Percentiles rank a stretch among this genome's conserved stretches.
These are phyloP conservation scores for Bipolaris oryzae DNA, from an alignment of 2,329 filamentous ascomycete species.

Conservation along the genomic window DNA sequence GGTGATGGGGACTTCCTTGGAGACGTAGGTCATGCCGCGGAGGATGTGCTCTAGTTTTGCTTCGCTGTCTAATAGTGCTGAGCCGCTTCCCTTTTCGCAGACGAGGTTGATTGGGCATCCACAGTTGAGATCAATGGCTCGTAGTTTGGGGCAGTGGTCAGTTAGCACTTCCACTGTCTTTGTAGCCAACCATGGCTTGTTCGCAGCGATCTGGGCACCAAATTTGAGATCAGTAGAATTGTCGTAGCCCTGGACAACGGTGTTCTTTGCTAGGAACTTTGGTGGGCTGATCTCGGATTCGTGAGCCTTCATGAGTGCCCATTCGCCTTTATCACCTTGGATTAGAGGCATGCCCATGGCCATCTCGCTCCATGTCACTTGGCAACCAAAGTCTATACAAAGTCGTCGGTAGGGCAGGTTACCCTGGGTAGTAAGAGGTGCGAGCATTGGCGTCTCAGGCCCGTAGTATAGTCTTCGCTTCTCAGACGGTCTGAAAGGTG, in stretches of 20 bases:
- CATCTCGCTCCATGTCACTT: constrained; percentile 98
- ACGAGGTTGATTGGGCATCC: constrained; percentile 97
- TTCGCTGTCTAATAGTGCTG: constrained; percentile 85
- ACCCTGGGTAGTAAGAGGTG: constrained; percentile 93
- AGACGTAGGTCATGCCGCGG: constrained; percentile 93
- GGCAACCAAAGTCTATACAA: constrained; percentile 85
- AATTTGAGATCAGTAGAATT: constrained; percentile 84
- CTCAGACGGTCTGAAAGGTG: constrained; percentile 87
- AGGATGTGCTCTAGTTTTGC: constrained; percentile 93
- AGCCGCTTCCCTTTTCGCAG: constrained; percentile 85
- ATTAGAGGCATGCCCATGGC: constrained; percentile 88
- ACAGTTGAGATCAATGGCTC: constrained; percentile 94
- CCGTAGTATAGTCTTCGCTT: constrained; percentile 95
- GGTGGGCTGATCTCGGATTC: constrained; percentile 79
- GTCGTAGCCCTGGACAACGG: constrained; percentile 76
- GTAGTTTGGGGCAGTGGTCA: constrained; percentile 77
- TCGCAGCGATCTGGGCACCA: constrained; percentile 89
- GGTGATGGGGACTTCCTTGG: constrained; percentile 87
- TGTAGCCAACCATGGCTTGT: constrained; percentile 87
- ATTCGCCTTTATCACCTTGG: constrained; percentile 88
- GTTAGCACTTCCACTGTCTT: constrained; percentile 86
- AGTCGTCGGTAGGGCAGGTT: constrained; percentile 93
- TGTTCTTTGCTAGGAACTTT: constrained; percentile 62
- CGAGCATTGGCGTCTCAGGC: constrained; percentile 88
- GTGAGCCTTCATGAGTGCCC: constrained; percentile 93